These are phyloP conservation scores for Phytopythium oedochilum DNA, from an alignment of 352 stramenopile species.

Conservation along the genomic window DNA sequence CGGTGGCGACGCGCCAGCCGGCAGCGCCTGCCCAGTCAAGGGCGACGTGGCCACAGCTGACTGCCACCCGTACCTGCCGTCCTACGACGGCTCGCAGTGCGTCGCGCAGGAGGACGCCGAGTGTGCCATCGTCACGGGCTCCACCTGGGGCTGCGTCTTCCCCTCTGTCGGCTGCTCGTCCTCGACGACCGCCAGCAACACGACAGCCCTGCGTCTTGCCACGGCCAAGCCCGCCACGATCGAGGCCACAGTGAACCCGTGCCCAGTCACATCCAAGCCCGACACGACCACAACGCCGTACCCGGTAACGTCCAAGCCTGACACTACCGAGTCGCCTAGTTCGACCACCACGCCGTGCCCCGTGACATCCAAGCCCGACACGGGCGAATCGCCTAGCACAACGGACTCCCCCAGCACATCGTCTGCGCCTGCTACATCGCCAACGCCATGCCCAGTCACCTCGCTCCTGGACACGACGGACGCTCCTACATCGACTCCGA, in stretches of 20 bases:
- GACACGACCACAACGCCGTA: background rate
- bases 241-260: background rate
- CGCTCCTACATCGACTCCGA: background rate
- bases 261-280: background rate
- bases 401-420: background rate
- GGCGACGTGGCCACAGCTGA: conserved; percentile 29
- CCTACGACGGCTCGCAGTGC: conserved; percentile 26
- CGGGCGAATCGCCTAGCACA: background rate
- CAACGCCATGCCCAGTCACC: conserved; percentile 7
- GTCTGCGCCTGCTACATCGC: background rate
- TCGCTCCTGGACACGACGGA: conserved; percentile 6
- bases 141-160: conserved; percentile 34
- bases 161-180: conserved; percentile 19
- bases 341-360: background rate
- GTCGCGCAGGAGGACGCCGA: conserved; percentile 30
- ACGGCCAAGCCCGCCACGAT: background rate
- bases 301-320: background rate
- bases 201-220: background rate
- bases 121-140: conserved; percentile 29
- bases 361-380: background rate
- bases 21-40: conserved; percentile 7
- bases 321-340: background rate
- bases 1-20: background rate
- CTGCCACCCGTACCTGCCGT: conserved; percentile 36
- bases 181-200: background rate